Percentiles rank a stretch among this genome's conserved stretches.
phyloP scores from a whole-genome alignment of 2,329 filamentous ascomycete species.

The Aureobasidium namibiae region DNA sequence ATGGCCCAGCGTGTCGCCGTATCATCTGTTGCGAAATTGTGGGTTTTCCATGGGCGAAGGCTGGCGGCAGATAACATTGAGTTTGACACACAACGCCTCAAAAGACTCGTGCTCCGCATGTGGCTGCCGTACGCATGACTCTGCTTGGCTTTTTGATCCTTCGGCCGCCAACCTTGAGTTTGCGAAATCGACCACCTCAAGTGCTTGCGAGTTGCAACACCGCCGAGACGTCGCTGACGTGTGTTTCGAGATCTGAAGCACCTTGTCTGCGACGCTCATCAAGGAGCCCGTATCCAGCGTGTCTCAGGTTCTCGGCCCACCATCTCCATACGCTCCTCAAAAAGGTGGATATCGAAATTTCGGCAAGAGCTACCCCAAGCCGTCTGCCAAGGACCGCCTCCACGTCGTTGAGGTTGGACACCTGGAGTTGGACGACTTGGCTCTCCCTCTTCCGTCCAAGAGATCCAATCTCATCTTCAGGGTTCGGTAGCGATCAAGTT shows the following conservation, averaged over 20 bases:
- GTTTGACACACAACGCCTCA: neutral
- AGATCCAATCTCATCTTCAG: neutral
- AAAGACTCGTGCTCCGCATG: neutral
- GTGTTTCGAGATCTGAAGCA: neutral
- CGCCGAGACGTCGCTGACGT: neutral
- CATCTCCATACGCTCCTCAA: neutral
- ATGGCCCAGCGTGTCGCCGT: neutral
- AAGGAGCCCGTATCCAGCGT: neutral
- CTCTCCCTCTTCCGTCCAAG: neutral
- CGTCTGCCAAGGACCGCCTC: neutral
- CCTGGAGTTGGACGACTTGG: neutral
- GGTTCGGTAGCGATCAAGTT: neutral
- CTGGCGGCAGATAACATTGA: neutral
- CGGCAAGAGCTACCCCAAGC: neutral
- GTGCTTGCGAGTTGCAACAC: no score
- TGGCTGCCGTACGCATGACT: slow-evolving; percentile 4
- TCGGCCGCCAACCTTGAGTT: neutral
- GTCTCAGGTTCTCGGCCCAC: neutral
- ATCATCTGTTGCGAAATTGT: neutral
- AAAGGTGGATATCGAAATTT: slow-evolving; percentile 7
- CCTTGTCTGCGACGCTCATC: neutral
- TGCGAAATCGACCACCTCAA: neutral
- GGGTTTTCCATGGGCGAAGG: neutral
- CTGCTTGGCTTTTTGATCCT: neutral
- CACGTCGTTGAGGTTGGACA: neutral